Evolutionary conservation across 345 rosid genomes (phyloP).

Genomic region (Geranium brycei): DNA sequence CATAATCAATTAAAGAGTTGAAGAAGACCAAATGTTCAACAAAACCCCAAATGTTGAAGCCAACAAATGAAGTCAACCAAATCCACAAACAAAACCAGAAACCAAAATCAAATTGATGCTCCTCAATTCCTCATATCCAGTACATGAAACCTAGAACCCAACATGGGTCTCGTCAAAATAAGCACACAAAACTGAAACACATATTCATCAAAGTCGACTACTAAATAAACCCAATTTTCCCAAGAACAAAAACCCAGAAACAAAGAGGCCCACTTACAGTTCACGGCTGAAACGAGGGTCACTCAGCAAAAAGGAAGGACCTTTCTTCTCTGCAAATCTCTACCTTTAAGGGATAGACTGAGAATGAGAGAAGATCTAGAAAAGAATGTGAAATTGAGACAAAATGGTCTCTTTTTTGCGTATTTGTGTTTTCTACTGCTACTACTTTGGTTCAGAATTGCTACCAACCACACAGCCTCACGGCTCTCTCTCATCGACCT

Average conservation of each 20-base stretch:
- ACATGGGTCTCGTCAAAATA: no score
- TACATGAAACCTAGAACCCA: no score
- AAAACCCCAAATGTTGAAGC: background rate
- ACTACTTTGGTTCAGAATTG: background rate
- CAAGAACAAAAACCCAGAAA: background rate
- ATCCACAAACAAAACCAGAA: background rate
- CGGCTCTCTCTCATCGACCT: background rate
- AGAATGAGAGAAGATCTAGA: background rate
- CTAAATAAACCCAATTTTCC: no score
- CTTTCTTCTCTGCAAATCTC: background rate
- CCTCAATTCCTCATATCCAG: no score
- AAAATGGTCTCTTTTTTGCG: background rate
- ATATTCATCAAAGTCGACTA: background rate
- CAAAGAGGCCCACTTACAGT: background rate
- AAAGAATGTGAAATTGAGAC: background rate
- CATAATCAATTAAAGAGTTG: no score
- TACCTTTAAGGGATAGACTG: background rate
- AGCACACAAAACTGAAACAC: background rate
- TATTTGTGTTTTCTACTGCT: background rate
- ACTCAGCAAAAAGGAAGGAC: background rate
- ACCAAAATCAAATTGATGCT: background rate
- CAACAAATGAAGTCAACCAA: background rate
- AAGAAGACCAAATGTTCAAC: background rate
- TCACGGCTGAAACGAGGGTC: background rate
- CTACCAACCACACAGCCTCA: background rate